Percentiles rank a stretch among this genome's conserved stretches.
phyloP scores from a whole-genome alignment of 179 eudicot species.

The Pouteria campechiana region DNA sequence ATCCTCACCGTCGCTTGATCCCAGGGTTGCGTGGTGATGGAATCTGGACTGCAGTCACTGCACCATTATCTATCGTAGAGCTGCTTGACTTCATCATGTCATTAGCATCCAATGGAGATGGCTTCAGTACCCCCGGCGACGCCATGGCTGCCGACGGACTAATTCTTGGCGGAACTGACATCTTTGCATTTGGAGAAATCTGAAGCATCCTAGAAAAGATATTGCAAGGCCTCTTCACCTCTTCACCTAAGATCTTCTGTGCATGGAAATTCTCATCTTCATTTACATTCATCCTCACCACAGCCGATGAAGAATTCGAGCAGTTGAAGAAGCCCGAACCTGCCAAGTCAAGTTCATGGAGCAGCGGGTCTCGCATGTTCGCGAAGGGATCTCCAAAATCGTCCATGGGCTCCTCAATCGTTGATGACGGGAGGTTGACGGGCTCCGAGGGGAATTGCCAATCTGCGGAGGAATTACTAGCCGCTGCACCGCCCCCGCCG shows the following conservation, averaged over 20 bases:
- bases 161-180: conserved; percentile 2
- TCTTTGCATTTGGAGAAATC: conserved; percentile 28
- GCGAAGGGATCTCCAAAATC: conserved; percentile 54
- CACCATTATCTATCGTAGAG: conserved; percentile 15
- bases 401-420: conserved; percentile 6
- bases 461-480: neutral
- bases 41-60: conserved; percentile 43
- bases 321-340: conserved; percentile 2
- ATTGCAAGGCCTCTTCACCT: conserved; percentile 9
- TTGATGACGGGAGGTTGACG: neutral
- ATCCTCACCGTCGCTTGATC: conserved; percentile 59
- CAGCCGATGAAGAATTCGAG: neutral
- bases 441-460: conserved; percentile 22
- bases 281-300: neutral
- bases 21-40: conserved; percentile 68
- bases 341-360: conserved; percentile 14
- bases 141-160: conserved; percentile 5
- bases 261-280: neutral
- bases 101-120: conserved; percentile 3
- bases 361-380: conserved; percentile 34
- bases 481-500: conserved; percentile 8
- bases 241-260: neutral
- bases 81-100: conserved; percentile 13
- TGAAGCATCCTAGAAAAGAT: conserved; percentile 43
- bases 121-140: conserved; percentile 7